Evolutionary conservation across 1,139 yeast genomes (phyloP), one percentile per base, ranked within the genome.

Genomic region (Nakaseomyces sp.): DNA sequence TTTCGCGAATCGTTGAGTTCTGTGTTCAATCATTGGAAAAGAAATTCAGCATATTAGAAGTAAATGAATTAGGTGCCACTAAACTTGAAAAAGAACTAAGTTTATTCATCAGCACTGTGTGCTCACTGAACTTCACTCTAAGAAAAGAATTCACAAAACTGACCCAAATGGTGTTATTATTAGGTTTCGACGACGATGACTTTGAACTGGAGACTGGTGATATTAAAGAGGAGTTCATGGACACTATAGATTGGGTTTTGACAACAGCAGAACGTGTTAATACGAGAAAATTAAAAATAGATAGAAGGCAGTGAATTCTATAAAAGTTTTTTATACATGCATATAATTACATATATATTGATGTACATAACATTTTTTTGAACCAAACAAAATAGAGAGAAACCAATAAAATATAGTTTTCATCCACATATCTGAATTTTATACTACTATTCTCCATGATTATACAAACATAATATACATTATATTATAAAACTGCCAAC

Each of bases 141-240:
- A 71, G 96, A 50, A 91, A 86, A 48, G 76, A 77, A 56, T 91
- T 89, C 58, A 73, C 83, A 2, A 72, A 87, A 47, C 79, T 87
- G 3, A 87, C 95, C 0, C 97, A 89, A 61, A 72, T 89, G 40
- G 83, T 87, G 8, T 74, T 86, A 68, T 69, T 87, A 40, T 70
- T 88, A 33, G 93, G 95, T 2, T 73, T 87, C 69, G 96, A 87
- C 53, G 91, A 84, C 48, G 91, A 81, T 44, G 94, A 84, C 53
- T 74, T 72, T 41, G 74, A 68, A 39, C 62, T 63, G 8, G 75
- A 71, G 18, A 52, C 56, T 4, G 53, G 56, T 12, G 63, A 59
- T 38, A 45, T 61, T 26, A 61, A 58, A 31, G 60, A 59, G 15
- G 64, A 60, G 25, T 47, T 59, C 16, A 74, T 69, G 26, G 72